phyloP scores from a whole-genome alignment of 1,284 basidiomycete species.

The Ustilago shanxiensis region DNA sequence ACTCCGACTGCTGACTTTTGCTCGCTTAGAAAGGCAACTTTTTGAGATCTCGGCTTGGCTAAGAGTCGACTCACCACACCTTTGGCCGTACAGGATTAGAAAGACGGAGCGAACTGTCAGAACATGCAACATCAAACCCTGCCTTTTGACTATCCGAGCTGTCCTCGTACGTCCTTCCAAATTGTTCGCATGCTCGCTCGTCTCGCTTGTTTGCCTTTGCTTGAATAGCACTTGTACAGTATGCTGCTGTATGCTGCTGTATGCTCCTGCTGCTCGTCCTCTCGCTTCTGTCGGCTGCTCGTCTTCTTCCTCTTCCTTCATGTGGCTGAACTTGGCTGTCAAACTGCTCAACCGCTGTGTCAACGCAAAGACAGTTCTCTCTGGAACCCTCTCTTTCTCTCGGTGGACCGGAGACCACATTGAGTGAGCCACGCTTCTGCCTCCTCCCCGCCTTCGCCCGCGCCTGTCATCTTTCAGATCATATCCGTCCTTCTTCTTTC shows the following conservation, averaged over 20 bases:
- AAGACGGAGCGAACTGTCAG: neutral
- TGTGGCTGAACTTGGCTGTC: neutral
- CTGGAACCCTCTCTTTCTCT: neutral
- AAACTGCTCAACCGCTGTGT: neutral
- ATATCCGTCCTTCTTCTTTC: neutral
- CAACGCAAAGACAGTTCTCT: too few relatives aligned
- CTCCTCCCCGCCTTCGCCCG: neutral
- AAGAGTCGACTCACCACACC: neutral
- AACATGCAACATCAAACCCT: neutral
- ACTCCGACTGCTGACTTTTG: neutral
- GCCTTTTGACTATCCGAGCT: neutral
- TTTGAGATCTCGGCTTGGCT: slow-evolving; percentile 1
- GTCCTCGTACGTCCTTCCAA: neutral
- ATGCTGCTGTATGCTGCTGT: neutral
- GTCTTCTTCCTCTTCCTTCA: neutral
- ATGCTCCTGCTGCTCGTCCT: neutral
- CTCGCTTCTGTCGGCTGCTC: neutral
- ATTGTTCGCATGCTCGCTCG: neutral
- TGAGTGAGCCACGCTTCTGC: neutral
- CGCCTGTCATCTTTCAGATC: slow-evolving; percentile 6
- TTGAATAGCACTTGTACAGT: neutral
- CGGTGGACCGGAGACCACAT: neutral
- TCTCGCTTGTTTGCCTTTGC: neutral
- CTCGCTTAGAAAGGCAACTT: neutral
- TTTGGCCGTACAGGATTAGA: neutral